Evolutionary conservation across 208 protist species (phyloP).

Genomic region (Wallacemonas rigidus): DNA sequence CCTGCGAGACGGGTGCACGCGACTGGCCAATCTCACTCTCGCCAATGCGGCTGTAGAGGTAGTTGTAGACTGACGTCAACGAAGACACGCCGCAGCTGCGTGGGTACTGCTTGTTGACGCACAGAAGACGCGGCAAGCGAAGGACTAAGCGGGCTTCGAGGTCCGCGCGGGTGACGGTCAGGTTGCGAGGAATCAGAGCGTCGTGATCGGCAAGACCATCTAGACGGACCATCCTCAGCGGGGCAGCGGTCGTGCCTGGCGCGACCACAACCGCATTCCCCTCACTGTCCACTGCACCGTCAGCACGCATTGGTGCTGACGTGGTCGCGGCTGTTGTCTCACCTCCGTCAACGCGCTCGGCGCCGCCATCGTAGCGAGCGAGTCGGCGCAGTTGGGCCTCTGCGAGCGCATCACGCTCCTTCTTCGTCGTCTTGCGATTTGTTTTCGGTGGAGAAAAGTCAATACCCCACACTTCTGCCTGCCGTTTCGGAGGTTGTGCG

Average conservation of each 20-base stretch:
- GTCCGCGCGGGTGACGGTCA: conserved; percentile 65
- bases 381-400: conserved; percentile 33
- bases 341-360: background rate
- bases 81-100: conserved; percentile 88
- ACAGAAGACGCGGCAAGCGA: conserved; percentile 67
- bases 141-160: conserved; percentile 74
- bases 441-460: conserved; percentile 52
- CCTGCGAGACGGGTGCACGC: conserved; percentile 74
- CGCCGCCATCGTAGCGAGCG: background rate
- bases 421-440: conserved; percentile 62
- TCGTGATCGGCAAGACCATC: conserved; percentile 53
- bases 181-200: conserved; percentile 61
- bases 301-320: too few species aligned
- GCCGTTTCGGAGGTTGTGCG: background rate
- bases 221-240: conserved; percentile 41
- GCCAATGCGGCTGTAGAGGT: conserved; percentile 87
- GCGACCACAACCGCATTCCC: conserved; percentile 31
- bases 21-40: conserved; percentile 41
- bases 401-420: conserved; percentile 62
- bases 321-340: background rate
- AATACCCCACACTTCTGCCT: conserved; percentile 70
- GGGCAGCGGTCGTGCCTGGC: conserved; percentile 2
- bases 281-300: conserved; percentile 37
- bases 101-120: conserved; percentile 91
- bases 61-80: conserved; percentile 91